Base-by-base conservation (phyloP, 179 eudicot genomes). In the Beta macrorhiza region DNA sequence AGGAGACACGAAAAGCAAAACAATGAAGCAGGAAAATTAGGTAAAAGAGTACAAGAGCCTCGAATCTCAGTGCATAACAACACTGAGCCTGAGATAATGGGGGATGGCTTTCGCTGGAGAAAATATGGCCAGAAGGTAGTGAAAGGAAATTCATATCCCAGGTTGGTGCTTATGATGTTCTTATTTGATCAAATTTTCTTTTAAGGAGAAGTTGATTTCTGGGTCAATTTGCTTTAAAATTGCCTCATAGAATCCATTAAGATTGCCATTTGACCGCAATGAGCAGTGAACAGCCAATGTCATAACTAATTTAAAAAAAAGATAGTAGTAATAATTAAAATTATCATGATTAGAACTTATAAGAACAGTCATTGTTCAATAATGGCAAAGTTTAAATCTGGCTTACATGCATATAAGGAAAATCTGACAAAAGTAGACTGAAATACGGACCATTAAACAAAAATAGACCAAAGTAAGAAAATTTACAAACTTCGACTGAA, bases 81-180 rank as follows among this genome's bases (percentile, higher is more conserved):
- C n/a, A 22, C 84, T 5, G 98, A 91, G 85, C 79, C 93, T 44
- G 97, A 90, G 55, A 83, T 85, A 11, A 67, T 82, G 45, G 91
- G 91, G 0, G 98, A 94, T 70, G 98, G 97, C 53, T 94, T 85
- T 87, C 97, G 93, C 56, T 94, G 98, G 98, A 88, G 98, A 83
- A 94, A 94, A 83, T 93, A 94, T 57, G 97, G 98, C 52, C 98
- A 94, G 85, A 94, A 94, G 84, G 92, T 92, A 74, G 98, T 94
- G 52, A 94, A 88, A 84, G 97, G 97, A 87, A 93, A 89, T 82
- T 87, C 94, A 19, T 87, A 90, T 84, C 98, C 98, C 83, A 94
- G 98, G 98, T 93, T 78, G 56, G 83, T 72, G 63, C 63, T 32
- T 58, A 68, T 42, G n/a, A 16, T 68, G 52, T 42, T 8, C 25